Evolutionary conservation across 208 protist genomes (phyloP), one percentile per base, ranked within the genome.

Genomic region (Leishmania martiniquensis): DNA sequence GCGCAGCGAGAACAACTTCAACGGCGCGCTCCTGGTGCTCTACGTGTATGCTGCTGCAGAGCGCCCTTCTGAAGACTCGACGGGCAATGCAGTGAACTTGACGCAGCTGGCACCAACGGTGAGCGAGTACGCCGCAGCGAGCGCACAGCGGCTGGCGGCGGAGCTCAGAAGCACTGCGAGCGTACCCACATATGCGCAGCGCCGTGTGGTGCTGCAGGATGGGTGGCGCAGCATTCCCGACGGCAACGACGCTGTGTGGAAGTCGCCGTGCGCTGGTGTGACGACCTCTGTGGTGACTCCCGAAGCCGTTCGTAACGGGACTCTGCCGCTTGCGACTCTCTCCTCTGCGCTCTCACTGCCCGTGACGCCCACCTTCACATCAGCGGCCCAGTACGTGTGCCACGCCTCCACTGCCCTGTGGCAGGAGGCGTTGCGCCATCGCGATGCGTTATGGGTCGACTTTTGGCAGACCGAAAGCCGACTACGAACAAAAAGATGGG

Each of bases 1-100:
- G 29, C 80, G 68, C 34, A 47, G 15, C 4, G 69, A 60, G 57
- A 87, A 90, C 69, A 59, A 78, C 22, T 90, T 84, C 45, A 44
- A 2, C 71, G 85, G 42, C 89, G 45, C 45, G 45, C 45, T 49
- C 9, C 45, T 49, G 45, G 9, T 13, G 45, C 45, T 49, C 45
- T 49, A 76, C 37, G 62, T 81, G 4, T 59, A 76, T 42, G 69
- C 77, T 32, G 77, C 77, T 32, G 57, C 70, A 2, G 77, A 81
- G 54, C 54, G 54, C 13, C 22, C 17, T 78, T 32, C 51, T 52
- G 65, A 60, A 6, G 54, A 29, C 25, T 6, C 13, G 13, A 60
- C 22, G 22, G 4, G 13, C 13, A 7, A 3, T 3, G n/a, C 39
- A 15, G 65, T 78, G 60, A 63, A 37, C 74, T 39, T 78, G 74